Evolutionary conservation across 1,284 basidiomycete species (phyloP).

Genomic region (Papiliotrema fonsecae): DNA sequence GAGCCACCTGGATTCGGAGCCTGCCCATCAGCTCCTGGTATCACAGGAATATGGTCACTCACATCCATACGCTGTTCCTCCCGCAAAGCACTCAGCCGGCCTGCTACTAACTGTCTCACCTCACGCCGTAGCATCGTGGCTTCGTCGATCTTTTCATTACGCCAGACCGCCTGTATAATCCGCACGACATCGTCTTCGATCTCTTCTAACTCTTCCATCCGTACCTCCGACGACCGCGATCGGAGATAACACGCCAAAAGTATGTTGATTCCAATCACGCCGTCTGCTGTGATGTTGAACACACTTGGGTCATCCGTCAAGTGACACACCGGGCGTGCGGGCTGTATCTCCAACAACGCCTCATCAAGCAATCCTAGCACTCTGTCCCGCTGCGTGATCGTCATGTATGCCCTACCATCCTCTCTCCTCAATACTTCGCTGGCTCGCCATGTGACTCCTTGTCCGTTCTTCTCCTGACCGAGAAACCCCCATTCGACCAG

Average conservation of each 20-base stretch:
- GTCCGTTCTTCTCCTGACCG: constrained; percentile 6
- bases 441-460: constrained; percentile 18
- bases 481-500: constrained; percentile 68
- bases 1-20: no score
- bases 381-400: not conserved
- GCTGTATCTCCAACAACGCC: not conserved
- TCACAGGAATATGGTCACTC: no score
- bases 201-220: not conserved
- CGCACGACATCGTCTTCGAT: not conserved
- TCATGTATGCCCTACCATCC: not conserved
- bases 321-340: not conserved
- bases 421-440: constrained; percentile 5
- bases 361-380: not conserved
- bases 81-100: no score
- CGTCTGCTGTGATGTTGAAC: not conserved
- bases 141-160: no score
- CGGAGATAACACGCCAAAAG: not conserved
- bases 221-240: no score
- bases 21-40: no score
- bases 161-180: no score
- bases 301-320: not conserved
- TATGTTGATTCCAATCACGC: not conserved
- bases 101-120: no score
- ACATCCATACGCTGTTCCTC: no score
- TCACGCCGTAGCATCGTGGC: no score